A percentile compares a stretch with the other conserved stretches of the same genome.
phyloP scores from a whole-genome alignment of 2,329 filamentous ascomycete species.

The Coleophoma crateriformis region DNA sequence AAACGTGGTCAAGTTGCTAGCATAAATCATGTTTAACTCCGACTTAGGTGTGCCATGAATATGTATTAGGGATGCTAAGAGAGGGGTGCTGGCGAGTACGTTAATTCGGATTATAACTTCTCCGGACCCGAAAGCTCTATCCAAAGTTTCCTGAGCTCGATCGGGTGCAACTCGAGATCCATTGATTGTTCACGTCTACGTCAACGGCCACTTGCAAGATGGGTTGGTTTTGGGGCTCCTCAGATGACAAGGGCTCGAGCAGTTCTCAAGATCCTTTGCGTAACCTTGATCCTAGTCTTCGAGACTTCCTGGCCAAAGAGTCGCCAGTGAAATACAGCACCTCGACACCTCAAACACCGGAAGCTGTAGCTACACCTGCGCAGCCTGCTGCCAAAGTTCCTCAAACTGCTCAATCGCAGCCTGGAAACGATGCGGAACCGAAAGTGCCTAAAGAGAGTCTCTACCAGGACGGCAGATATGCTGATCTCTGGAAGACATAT shows the following conservation, averaged over 20 bases:
- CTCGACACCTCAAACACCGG: constrained; percentile 6
- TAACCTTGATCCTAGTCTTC: constrained; percentile 57
- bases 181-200: no score
- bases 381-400: constrained; percentile 4
- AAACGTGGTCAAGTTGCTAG: no score
- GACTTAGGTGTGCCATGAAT: no score
- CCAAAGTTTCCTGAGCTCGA: no score
- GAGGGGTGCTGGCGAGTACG: no score
- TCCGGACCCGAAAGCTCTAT: no score
- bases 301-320: constrained; percentile 62
- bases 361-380: constrained; percentile 2
- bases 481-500: constrained; percentile 92
- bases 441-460: constrained; percentile 40
- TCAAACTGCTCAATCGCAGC: constrained; percentile 5
- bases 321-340: constrained; percentile 44
- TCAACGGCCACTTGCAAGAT: constrained; percentile 7
- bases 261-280: constrained; percentile 45
- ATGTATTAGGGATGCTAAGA: no score
- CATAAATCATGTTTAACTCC: no score
- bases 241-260: constrained; percentile 12
- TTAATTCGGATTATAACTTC: no score
- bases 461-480: constrained; percentile 67
- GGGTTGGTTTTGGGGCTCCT: constrained; percentile 28
- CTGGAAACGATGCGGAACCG: constrained; percentile 6
- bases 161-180: no score